Percentiles rank a stretch among this genome's conserved stretches.
Evolutionary conservation across 2,329 filamentous ascomycete genomes (phyloP).

Genomic region (Phialophora tarda): DNA sequence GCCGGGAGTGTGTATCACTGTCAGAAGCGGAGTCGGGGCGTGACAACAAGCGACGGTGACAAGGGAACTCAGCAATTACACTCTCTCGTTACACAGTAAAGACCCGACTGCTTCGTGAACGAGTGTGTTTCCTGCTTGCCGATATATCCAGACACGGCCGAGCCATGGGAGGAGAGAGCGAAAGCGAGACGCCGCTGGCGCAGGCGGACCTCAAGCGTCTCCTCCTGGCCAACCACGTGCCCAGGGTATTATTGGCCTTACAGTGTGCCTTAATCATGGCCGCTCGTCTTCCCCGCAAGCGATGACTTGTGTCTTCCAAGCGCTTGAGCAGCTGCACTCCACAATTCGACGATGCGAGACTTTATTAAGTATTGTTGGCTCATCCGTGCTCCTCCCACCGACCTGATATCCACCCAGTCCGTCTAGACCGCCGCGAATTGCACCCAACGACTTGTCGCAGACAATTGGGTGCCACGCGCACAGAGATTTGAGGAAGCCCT

Average conservation of each 20-base stretch:
- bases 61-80: neutral
- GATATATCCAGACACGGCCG: neutral
- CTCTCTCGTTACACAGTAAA: neutral
- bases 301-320: neutral
- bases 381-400: neutral
- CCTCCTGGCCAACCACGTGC: neutral
- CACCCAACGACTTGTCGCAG: neutral
- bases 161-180: neutral
- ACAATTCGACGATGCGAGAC: neutral
- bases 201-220: neutral
- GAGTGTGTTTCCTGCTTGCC: neutral
- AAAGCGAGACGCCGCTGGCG: neutral
- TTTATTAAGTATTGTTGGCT: neutral
- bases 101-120: neutral
- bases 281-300: neutral
- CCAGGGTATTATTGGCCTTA: neutral
- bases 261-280: neutral
- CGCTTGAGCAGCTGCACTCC: neutral
- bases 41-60: neutral
- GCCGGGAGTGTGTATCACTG: conserved; percentile 7
- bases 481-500: neutral
- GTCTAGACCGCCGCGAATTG: neutral
- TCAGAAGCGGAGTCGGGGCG: conserved; percentile 10
- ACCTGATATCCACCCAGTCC: neutral
- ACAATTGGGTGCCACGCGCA: neutral